A percentile compares a stretch with the other conserved stretches of the same genome.
Conservation (phyloP, 2,329 filamentous ascomycete species). For the Metarhizium sp. region DNA sequence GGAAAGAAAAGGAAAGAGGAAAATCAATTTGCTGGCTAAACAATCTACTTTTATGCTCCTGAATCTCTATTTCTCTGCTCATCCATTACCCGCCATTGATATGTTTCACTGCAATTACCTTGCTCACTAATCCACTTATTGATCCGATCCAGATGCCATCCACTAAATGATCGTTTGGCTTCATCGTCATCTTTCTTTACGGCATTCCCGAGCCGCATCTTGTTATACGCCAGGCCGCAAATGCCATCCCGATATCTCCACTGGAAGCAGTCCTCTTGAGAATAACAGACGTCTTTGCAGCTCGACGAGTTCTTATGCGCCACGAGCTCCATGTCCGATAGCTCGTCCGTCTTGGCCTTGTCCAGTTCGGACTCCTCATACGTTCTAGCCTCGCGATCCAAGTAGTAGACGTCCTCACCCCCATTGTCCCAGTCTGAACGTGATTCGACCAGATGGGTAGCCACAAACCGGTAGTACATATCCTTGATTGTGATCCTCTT, state of each 20-base stretch:
- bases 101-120: conserved; percentile 20
- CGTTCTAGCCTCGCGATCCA: conserved; percentile 17
- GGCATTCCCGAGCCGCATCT: conserved; percentile 29
- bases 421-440: conserved; percentile 46
- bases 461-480: conserved; percentile 36
- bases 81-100: neutral
- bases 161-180: conserved; percentile 23
- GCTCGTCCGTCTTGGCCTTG: conserved; percentile 21
- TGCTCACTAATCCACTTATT: conserved; percentile 26
- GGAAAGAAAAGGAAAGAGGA: too few relatives aligned
- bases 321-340: conserved; percentile 26
- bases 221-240: conserved; percentile 24
- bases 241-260: conserved; percentile 27
- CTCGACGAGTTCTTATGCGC: conserved; percentile 31
- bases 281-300: conserved; percentile 35
- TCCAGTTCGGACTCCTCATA: conserved; percentile 20
- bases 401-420: conserved; percentile 33
- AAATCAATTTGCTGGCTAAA: too few relatives aligned
- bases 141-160: conserved; percentile 33
- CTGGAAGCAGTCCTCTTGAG: conserved; percentile 27
- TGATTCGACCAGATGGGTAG: conserved; percentile 25
- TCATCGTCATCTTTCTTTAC: conserved; percentile 16
- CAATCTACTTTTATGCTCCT: too few relatives aligned
- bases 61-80: too few relatives aligned
- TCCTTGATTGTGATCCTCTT: conserved; percentile 31